These are phyloP conservation scores for Fusarium coicis DNA, from an alignment of 2,329 filamentous ascomycete genomes.

Conservation along the genomic window DNA sequence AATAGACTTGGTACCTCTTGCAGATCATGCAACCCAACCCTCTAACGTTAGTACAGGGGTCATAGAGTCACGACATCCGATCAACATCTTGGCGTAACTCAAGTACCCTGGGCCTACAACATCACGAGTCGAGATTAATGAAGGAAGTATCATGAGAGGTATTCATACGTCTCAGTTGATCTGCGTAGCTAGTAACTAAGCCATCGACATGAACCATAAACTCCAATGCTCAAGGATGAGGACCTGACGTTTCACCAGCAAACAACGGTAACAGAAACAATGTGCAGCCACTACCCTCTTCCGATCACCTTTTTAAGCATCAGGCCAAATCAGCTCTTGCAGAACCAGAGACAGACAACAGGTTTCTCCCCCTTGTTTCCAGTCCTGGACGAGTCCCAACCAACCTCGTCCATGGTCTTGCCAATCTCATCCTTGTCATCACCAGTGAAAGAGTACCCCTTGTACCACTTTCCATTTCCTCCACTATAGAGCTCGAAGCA, in stretches of 20 bases:
- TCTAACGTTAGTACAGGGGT: background rate
- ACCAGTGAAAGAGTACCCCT: slow-evolving; percentile 62
- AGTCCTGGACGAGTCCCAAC: slow-evolving; percentile 66
- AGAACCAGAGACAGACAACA: slow-evolving; percentile 70
- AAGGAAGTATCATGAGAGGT: accelerated
- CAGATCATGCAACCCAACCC: background rate
- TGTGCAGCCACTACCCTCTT: background rate
- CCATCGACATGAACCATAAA: background rate
- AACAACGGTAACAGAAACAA: background rate
- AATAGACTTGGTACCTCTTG: slow-evolving; percentile 6
- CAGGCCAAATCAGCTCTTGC: slow-evolving; percentile 56
- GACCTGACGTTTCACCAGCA: background rate
- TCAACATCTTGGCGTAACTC: background rate
- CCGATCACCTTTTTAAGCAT: accelerated
- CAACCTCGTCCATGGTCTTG: slow-evolving; percentile 64
- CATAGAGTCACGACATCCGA: background rate
- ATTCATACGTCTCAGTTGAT: background rate
- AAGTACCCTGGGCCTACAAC: no score
- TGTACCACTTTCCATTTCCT: slow-evolving; percentile 68
- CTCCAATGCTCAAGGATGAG: background rate
- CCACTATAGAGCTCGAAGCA: slow-evolving; percentile 67
- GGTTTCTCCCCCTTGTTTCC: slow-evolving; percentile 61
- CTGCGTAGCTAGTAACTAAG: background rate
- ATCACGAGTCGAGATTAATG: background rate
- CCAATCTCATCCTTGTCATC: slow-evolving; percentile 60